These are phyloP conservation scores for Ephemerocybe angulata DNA, from an alignment of 768 basidiomycete genomes.

Conservation along the genomic window DNA sequence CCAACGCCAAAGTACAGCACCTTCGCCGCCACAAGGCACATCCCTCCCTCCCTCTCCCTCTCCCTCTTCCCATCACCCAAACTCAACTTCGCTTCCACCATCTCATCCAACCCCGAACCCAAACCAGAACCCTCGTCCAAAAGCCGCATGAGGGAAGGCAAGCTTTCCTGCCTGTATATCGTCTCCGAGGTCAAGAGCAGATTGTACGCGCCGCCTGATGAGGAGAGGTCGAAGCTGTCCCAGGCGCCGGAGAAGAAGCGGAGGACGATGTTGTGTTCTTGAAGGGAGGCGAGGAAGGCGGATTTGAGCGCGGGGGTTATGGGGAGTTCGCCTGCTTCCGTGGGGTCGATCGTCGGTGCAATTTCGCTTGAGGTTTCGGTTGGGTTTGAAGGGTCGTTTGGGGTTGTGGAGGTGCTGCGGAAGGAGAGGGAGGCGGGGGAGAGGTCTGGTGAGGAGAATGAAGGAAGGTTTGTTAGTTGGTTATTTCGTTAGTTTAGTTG, in stretches of 20 bases:
- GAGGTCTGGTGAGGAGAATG: conserved; percentile 46
- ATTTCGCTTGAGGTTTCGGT: conserved; percentile 25
- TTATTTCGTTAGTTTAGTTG: not conserved
- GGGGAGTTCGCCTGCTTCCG: conserved; percentile 54
- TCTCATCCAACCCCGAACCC: conserved; percentile 21
- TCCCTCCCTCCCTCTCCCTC: conserved; percentile 11
- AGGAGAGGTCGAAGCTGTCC: conserved; percentile 47
- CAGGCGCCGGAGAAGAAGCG: conserved; percentile 84
- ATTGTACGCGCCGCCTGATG: conserved; percentile 47
- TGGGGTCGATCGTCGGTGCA: conserved; percentile 22
- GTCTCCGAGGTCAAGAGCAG: conserved; percentile 89
- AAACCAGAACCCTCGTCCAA: conserved; percentile 51
- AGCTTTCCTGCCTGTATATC: conserved; percentile 71
- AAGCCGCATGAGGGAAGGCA: conserved; percentile 35
- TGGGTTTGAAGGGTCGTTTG: too few species aligned
- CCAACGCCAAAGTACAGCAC: conserved; percentile 95
- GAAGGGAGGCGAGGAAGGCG: conserved; percentile 63
- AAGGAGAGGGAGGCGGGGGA: conserved; percentile 54
- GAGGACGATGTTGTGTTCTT: conserved; percentile 50
- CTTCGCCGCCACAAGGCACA: conserved; percentile 86
- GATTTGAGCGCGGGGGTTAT: conserved; percentile 60
- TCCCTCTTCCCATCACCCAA: not conserved
- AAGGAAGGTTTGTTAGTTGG: not conserved
- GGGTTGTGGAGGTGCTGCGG: conserved; percentile 21
- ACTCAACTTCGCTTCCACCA: not conserved